Conservation (phyloP, 352 stramenopile genomes). For the Pythium aristosporum region DNA sequence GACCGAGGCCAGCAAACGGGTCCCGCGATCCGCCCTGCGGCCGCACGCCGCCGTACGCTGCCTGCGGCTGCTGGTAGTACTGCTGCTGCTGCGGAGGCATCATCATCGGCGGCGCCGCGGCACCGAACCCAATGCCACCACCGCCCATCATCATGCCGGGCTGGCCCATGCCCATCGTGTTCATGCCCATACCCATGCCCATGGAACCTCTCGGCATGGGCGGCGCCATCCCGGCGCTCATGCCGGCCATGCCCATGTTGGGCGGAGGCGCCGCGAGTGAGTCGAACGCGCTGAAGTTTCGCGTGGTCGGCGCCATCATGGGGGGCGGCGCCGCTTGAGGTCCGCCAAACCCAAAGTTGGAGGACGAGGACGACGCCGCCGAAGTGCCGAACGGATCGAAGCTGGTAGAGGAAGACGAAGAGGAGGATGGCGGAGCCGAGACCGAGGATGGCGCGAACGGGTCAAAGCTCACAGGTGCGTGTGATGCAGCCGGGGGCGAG, state of each 20-base stretch:
- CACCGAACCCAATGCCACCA: not conserved
- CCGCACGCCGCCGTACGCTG: conserved; percentile 16
- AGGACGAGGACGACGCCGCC: conserved; percentile 26
- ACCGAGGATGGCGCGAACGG: conserved; percentile 35
- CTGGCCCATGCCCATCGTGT: conserved; percentile 26
- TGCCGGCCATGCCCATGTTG: conserved; percentile 33
- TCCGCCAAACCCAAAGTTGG: conserved; percentile 20
- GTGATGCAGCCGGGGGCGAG: conserved; percentile 23
- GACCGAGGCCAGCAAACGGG: conserved; percentile 73
- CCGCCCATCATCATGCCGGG: conserved; percentile 23
- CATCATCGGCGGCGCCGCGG: conserved; percentile 28
- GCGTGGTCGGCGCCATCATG: conserved; percentile 19
- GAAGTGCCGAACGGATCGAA: conserved; percentile 43
- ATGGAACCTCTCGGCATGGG: conserved; percentile 9
- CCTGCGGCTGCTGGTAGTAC: too few relatives aligned
- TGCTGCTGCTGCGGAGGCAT: conserved; percentile 8
- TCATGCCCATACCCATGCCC: conserved; percentile 25
- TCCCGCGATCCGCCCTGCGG: conserved; percentile 35
- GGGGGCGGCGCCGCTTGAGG: conserved; percentile 16
- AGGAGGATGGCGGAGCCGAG: conserved; percentile 6
- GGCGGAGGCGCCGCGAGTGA: conserved; percentile 36
- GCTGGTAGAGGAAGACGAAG: conserved; percentile 14
- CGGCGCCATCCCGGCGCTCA: conserved; percentile 22
- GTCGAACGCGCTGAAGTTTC: conserved; percentile 71
- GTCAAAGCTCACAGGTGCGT: conserved; percentile 29